phyloP scores from a whole-genome alignment of 1,284 basidiomycete genomes.

The Malassezia nana region DNA sequence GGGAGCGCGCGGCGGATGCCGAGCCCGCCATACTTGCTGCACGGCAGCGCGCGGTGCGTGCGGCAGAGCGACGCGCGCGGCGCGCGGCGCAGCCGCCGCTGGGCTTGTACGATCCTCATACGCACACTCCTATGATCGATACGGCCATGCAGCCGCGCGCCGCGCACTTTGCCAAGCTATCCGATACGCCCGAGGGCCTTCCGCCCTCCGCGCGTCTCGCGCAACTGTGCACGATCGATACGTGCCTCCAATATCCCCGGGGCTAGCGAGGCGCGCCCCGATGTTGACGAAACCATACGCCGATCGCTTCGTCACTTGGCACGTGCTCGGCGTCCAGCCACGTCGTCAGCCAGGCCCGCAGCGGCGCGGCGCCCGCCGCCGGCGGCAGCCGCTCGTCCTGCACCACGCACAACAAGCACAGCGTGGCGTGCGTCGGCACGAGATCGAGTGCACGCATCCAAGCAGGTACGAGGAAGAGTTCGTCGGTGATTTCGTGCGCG shows the following conservation, averaged over 20 bases:
- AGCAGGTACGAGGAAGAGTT: conserved; percentile 13
- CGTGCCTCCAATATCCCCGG: neutral
- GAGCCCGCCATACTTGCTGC: conserved; percentile 3
- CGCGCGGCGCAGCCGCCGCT: conserved; percentile 31
- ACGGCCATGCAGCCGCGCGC: conserved; percentile 29
- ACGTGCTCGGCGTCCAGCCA: conserved; percentile 16
- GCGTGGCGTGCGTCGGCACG: conserved; percentile 7
- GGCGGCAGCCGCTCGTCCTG: conserved; percentile 17
- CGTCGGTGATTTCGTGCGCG: conserved; percentile 1
- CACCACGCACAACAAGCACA: conserved; percentile 12
- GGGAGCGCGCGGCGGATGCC: conserved; percentile 28
- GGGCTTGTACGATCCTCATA: conserved; percentile 44
- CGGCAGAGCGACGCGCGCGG: conserved; percentile 11
- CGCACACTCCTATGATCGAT: conserved; percentile 33
- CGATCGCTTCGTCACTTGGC: conserved; percentile 13
- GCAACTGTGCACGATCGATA: conserved; percentile 2
- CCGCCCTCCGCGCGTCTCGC: conserved; percentile 1
- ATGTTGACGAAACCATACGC: conserved; percentile 9
- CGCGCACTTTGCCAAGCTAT: conserved; percentile 21
- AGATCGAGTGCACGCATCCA: conserved; percentile 17
- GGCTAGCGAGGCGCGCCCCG: neutral
- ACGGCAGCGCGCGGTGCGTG: conserved; percentile 17
- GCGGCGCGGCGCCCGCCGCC: conserved; percentile 6
- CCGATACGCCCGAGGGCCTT: neutral
- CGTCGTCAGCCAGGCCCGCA: conserved; percentile 5